Conservation (phyloP, 306 rosid genomes). For the Malus asiatica region DNA sequence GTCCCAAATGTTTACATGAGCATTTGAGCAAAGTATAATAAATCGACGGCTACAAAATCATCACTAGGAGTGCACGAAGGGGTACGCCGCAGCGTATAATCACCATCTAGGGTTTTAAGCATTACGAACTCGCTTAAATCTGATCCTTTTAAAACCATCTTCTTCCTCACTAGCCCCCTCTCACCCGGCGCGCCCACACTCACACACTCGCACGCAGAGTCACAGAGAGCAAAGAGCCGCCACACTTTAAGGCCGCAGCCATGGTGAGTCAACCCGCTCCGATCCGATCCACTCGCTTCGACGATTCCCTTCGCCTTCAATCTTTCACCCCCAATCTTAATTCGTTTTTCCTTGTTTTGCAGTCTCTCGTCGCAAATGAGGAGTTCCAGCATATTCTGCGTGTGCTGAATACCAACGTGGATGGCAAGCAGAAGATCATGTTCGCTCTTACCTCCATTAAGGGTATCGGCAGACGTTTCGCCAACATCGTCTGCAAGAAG, state of each 20-base stretch:
- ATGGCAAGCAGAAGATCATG: constrained; percentile 61
- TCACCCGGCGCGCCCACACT: constrained; percentile 14
- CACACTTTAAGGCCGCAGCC: constrained; percentile 7
- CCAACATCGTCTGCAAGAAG: constrained; percentile 60
- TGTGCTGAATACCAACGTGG: constrained; percentile 60
- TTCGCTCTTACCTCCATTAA: constrained; percentile 62
- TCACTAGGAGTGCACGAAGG: background rate
- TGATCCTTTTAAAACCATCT: constrained; percentile 12
- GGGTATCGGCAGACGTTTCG: constrained; percentile 60
- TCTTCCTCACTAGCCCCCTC: background rate
- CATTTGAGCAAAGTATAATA: background rate
- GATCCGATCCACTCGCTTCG: background rate
- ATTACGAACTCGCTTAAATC: background rate
- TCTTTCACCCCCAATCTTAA: background rate
- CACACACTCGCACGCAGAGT: background rate
- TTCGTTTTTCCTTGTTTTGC: constrained; percentile 1
- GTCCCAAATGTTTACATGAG: background rate
- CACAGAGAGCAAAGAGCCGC: background rate
- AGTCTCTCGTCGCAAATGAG: constrained; percentile 60
- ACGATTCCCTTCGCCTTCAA: background rate
- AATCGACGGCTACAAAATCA: background rate
- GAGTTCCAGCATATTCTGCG: constrained; percentile 67
- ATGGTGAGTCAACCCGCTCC: constrained; percentile 26
- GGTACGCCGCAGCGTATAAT: background rate
- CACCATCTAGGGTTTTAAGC: constrained; percentile 36